Evolutionary conservation across 2,329 filamentous ascomycete genomes (phyloP).

Genomic region (Samsoniella hepiali): DNA sequence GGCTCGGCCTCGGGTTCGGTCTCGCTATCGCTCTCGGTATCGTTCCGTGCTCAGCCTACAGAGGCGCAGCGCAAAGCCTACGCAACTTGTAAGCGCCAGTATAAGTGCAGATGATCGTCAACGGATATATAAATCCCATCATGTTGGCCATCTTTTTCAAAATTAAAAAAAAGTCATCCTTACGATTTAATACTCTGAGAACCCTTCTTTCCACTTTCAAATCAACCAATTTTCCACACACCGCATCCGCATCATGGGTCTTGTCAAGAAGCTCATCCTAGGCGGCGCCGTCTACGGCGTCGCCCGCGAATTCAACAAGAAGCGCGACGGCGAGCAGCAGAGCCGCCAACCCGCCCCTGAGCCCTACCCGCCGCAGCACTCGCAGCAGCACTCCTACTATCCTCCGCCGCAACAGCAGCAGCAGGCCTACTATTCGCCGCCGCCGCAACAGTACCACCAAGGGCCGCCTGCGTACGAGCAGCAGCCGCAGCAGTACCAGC

Average conservation of each 20-base stretch:
- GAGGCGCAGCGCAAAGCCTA: constrained; percentile 1
- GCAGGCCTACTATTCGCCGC: neutral
- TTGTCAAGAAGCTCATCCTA: constrained; percentile 21
- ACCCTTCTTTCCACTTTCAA: neutral
- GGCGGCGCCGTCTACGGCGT: constrained; percentile 31
- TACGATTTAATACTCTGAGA: neutral
- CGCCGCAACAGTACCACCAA: neutral
- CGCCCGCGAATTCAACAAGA: constrained; percentile 25
- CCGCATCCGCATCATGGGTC: constrained; percentile 8
- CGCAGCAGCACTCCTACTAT: neutral
- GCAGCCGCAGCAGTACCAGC: neutral
- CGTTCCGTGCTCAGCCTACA: neutral
- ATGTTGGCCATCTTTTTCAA: neutral
- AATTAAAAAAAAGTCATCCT: neutral
- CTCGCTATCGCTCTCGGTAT: constrained; percentile 12
- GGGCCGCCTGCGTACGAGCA: constrained; percentile 8
- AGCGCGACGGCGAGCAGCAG: constrained; percentile 24
- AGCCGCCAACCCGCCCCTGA: neutral
- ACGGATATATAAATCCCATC: constrained; percentile 4
- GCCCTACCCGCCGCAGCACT: neutral
- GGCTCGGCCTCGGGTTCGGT: constrained; percentile 5
- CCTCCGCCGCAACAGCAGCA: neutral
- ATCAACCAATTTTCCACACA: neutral
- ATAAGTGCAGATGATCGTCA: neutral
- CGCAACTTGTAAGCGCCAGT: neutral